Evolutionary conservation across 2,329 filamentous ascomycete genomes (phyloP), one percentile per base, ranked within the genome.

Genomic region (Tolypocladium endophyticum): DNA sequence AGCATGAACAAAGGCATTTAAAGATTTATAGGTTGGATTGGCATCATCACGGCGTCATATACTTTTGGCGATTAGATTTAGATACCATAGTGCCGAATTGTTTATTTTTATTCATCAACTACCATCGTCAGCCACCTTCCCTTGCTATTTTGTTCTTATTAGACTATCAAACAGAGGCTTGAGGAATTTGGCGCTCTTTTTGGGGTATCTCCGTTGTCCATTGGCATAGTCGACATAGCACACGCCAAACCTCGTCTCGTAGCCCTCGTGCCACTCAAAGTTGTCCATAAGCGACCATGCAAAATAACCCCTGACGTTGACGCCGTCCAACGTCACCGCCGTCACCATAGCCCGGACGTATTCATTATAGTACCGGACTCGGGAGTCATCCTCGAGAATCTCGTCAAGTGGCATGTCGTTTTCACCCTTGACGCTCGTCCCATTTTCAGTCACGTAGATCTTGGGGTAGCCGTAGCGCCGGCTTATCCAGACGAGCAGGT

Each of bases 231-330:
- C 90, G 58, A 95, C 90, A 71, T 82, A 94, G 8, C 87, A 90
- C 60, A 92, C 89, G 33, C 90, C 90, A 68, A 95, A 95, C 47
- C 90, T 82, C 52, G 90, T 94, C 76, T 90, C 87, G 70, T 93
- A 96, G 14, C 90, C 90, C 72, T 95, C 90, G n/a, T 90, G 89
- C 89, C 89, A 93, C 74, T 93, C 90, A 68, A 93, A 93, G 77
- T 93, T 93, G 74, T 95, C 91, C 82, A 96, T 84, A 64, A 96
- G 80, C 71, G 87, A 91, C 90, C 91, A 96, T 20, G 88, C 90
- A 78, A 93, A 84, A 74, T 94, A 95, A 4, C 86, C 90, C 65
- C 82, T 80, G 59, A 93, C 87, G 67, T 93, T 82, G 56, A 92
- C 89, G n/a, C 87, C 87, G 68, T 94, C 89, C 66, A 86, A 75